Evolutionary conservation across 495 filamentous ascomycete species (phyloP).

Genomic region (Penicillium arizonense): DNA sequence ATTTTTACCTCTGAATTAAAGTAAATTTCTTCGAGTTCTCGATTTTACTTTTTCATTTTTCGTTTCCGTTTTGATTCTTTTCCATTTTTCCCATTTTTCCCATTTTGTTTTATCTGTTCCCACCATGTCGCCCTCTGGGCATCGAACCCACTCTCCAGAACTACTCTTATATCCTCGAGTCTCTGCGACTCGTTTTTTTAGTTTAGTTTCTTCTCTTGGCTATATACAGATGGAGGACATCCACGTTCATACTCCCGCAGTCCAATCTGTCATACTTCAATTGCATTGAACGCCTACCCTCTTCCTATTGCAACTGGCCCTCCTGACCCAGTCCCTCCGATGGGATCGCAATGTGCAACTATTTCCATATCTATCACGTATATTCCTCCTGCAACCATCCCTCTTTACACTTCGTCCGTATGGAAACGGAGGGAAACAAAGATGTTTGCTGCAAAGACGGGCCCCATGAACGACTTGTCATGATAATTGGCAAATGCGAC

Average conservation of each 20-base stretch:
- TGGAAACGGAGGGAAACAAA: constrained; percentile 60
- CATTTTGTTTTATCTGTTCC: constrained; percentile 3
- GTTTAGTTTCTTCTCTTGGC: background rate
- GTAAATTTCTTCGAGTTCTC: constrained; percentile 4
- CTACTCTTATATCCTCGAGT: constrained; percentile 3
- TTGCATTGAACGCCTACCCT: constrained; percentile 1
- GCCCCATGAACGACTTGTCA: constrained; percentile 75
- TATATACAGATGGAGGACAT: too few relatives aligned
- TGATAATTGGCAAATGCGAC: constrained; percentile 64
- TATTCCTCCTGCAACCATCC: constrained; percentile 69
- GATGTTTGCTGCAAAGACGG: constrained; percentile 59
- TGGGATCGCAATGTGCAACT: constrained; percentile 66
- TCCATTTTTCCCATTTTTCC: background rate
- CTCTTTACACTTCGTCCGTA: constrained; percentile 65
- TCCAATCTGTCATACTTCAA: background rate
- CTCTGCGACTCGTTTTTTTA: background rate
- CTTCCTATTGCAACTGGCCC: constrained; percentile 2
- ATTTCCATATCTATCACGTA: constrained; percentile 75
- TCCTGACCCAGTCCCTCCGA: constrained; percentile 7
- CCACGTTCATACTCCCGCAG: too few relatives aligned
- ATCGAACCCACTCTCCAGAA: constrained; percentile 1
- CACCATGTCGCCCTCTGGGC: constrained; percentile 4
- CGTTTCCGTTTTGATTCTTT: background rate
- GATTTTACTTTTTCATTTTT: constrained; percentile 2
- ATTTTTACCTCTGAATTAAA: constrained; percentile 19